phyloP scores from a whole-genome alignment of 164 flowering plant genomes.

The Nymphaea thermarum region DNA sequence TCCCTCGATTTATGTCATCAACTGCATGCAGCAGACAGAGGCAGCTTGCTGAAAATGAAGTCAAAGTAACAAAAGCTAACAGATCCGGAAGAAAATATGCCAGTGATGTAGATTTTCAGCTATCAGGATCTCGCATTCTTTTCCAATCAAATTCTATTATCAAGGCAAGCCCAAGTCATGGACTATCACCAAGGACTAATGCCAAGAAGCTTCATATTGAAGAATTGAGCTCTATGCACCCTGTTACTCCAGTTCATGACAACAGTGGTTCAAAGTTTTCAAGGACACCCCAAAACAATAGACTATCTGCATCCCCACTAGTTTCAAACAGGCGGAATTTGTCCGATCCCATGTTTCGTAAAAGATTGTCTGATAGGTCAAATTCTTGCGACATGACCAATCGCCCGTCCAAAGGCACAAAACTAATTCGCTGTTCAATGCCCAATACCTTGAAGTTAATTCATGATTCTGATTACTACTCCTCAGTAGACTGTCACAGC shows the following conservation, averaged over 20 bases:
- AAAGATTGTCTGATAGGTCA: not conserved
- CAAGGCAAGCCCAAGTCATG: slow-evolving; percentile 14
- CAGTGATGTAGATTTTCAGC: slow-evolving; percentile 10
- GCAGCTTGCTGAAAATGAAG: slow-evolving; percentile 30
- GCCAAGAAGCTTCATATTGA: not conserved
- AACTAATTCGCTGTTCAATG: not conserved
- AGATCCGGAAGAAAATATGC: slow-evolving; percentile 30
- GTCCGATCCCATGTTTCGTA: not conserved
- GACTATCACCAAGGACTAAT: slow-evolving; percentile 3
- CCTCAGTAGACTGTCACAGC: not conserved
- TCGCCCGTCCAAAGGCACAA: not conserved
- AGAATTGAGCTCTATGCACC: not conserved
- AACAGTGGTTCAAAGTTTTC: not conserved
- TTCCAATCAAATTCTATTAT: slow-evolving; percentile 35
- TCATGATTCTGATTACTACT: not conserved
- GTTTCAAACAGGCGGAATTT: not conserved
- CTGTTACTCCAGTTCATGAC: not conserved
- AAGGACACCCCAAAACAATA: not conserved
- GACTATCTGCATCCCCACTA: not conserved
- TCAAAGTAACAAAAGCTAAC: slow-evolving; percentile 15
- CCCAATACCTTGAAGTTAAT: not conserved
- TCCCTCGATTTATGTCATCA: slow-evolving; percentile 74
- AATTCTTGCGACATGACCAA: not conserved
- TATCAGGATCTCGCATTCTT: slow-evolving; percentile 47
- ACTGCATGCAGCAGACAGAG: slow-evolving; percentile 67